Evolutionary conservation across 352 stramenopile genomes (phyloP).

Genomic region (Globisporangium abappressorium): DNA sequence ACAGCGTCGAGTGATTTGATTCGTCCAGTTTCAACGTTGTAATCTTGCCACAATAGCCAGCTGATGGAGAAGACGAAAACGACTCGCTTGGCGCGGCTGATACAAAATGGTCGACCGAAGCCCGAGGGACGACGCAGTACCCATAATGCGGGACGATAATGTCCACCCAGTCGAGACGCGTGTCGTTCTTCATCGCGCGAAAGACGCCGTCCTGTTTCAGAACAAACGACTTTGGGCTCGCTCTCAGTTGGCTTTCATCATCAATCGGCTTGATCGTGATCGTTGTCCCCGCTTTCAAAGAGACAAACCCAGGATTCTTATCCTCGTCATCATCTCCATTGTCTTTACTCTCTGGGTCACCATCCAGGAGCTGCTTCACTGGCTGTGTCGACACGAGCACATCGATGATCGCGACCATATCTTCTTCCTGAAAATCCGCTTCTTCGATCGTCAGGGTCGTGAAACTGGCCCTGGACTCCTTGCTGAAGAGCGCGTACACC

Average conservation of each 20-base stretch:
- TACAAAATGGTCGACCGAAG: neutral
- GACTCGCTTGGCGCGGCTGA: neutral
- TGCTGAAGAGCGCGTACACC: constrained; percentile 8
- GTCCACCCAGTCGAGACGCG: neutral
- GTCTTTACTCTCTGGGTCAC: neutral
- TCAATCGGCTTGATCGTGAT: neutral
- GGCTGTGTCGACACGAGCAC: neutral
- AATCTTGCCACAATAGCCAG: neutral
- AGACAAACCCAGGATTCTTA: neutral
- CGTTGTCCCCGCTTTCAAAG: neutral
- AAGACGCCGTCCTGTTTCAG: too few relatives aligned
- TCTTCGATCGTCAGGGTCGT: neutral
- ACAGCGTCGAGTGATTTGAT: neutral
- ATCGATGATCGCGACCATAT: neutral
- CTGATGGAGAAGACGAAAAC: too few relatives aligned
- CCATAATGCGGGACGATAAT: constrained; percentile 3
- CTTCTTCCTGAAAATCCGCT: neutral
- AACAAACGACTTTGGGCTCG: neutral
- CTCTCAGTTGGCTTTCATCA: neutral
- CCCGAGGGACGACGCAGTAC: constrained; percentile 3
- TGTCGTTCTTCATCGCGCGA: too few relatives aligned
- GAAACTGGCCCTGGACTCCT: neutral
- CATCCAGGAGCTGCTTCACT: neutral
- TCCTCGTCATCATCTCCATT: neutral
- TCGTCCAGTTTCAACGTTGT: neutral